Evolutionary conservation across 768 basidiomycete genomes (phyloP).

Genomic region (Trametes villosa): DNA sequence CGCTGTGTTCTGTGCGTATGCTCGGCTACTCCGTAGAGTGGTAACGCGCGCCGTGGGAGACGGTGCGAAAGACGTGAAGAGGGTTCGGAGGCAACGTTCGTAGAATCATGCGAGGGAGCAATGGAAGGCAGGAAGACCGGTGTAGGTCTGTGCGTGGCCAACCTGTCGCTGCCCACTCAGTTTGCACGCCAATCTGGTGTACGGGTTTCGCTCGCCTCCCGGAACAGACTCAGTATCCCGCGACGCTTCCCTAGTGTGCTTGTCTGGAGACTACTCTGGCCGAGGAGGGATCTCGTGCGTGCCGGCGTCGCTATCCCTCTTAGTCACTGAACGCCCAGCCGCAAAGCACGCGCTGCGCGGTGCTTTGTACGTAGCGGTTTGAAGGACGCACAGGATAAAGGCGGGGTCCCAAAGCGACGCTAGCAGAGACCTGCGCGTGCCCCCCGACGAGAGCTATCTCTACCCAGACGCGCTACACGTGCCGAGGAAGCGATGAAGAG

Average conservation of each 20-base stretch:
- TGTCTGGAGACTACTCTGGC: conserved; percentile 20
- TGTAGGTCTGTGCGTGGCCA: conserved; percentile 43
- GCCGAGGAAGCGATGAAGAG: conserved; percentile 56
- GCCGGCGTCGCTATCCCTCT: conserved; percentile 56
- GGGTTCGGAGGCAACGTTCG: conserved; percentile 17
- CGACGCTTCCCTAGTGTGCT: conserved; percentile 57
- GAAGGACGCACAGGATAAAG: conserved; percentile 22
- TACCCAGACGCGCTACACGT: conserved; percentile 42
- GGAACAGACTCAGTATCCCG: conserved; percentile 37
- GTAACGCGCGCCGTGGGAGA: conserved; percentile 20
- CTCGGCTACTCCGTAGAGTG: conserved; percentile 37
- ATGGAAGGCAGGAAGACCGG: conserved; percentile 36
- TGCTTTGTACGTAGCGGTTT: conserved; percentile 24
- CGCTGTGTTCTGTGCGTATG: conserved; percentile 44
- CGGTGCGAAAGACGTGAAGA: conserved; percentile 8
- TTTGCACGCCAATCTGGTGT: conserved; percentile 33
- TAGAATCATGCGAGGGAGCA: conserved; percentile 32
- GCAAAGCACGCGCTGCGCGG: conserved; percentile 12
- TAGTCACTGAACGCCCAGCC: conserved; percentile 6
- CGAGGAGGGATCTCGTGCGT: conserved; percentile 41
- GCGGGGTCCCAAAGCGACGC: conserved; percentile 58
- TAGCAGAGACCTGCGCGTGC: conserved; percentile 52
- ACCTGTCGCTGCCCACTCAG: conserved; percentile 8
- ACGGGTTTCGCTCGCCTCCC: conserved; percentile 47
- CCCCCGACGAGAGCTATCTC: conserved; percentile 19